Base-by-base conservation (phyloP, 441 rosid species). In the Croton laevigatus region DNA sequence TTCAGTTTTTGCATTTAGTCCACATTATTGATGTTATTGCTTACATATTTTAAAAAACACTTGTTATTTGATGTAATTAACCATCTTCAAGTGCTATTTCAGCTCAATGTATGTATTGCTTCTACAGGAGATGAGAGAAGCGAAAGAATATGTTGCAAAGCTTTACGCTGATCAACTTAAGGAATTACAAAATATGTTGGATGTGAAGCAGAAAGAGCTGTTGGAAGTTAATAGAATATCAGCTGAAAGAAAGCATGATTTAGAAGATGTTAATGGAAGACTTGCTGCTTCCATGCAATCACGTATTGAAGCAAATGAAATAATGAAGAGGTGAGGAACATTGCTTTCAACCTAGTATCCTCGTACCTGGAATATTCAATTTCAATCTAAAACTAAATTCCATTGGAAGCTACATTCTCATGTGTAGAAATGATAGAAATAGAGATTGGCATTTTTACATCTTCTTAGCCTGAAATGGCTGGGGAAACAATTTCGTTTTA, bases 231-330 rank as follows among this genome's bases (percentile, higher is more conserved):
- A 71, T 76, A 88, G 83, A 86, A 70, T 82, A 78, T 83, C 83
- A 42, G 85, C 91, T 65, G 99, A 95, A 70, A 94, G 86, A 79
- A 91, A 88, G 79, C 93, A 91, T 79, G 76, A 81, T 72, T 71
- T 85, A 52, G 97, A 86, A 83, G 98, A 91, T 75, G 86, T 93
- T 70, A 87, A 81, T 68, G 92, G 87, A 81, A 89, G 95, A 75
- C 86, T 93, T 27, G 65, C 75, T 76, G 88, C 93, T 84, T 91
- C 94, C 66, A 71, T 76, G 81, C 99, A 89, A 76, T 93, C 99
- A 32, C 86, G 89, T 78, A 71, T 83, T 53, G 98, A 95, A 84
- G 96, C 97, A 77, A 93, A 88, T 85, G 97, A 88, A 77, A 82
- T 90, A 67, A 78, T 89, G 76, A 86, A 81, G 79, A 91, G 96